Percentiles rank a stretch among this genome's conserved stretches.
Conservation (phyloP, 768 basidiomycete genomes). For the Suillus variegatus region DNA sequence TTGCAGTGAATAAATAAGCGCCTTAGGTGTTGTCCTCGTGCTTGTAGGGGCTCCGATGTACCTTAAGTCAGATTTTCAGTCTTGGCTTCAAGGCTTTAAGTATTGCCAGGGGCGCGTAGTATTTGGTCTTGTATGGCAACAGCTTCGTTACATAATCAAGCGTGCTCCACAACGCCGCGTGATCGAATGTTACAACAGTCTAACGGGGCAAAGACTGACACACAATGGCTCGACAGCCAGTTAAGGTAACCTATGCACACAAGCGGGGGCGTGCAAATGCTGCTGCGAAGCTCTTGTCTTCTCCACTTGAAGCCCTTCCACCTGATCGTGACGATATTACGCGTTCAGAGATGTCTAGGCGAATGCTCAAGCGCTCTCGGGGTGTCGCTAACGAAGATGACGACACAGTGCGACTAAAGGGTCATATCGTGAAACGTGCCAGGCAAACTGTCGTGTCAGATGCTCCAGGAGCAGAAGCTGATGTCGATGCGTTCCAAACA, state of each 20-base stretch:
- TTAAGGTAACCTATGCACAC: slow-evolving; percentile 34
- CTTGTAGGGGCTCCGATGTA: too few relatives aligned
- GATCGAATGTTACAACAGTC: too few relatives aligned
- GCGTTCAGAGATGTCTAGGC: slow-evolving; percentile 41
- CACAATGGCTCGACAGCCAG: slow-evolving; percentile 11
- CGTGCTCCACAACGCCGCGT: slow-evolving; percentile 2
- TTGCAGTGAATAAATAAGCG: too few relatives aligned
- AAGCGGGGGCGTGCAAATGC: slow-evolving; percentile 26
- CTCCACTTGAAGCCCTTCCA: slow-evolving; percentile 30
- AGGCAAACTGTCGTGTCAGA: slow-evolving; percentile 23
- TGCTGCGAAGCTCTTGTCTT: slow-evolving; percentile 21
- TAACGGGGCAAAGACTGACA: not conserved
- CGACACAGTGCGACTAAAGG: slow-evolving; percentile 17
- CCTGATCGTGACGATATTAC: slow-evolving; percentile 34
- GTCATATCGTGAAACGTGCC: slow-evolving; percentile 35
- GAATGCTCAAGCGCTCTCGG: slow-evolving; percentile 52
- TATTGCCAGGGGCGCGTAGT: too few relatives aligned
- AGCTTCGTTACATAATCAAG: slow-evolving; percentile 23
- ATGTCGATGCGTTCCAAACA: slow-evolving; percentile 27
- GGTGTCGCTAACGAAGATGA: slow-evolving; percentile 22
- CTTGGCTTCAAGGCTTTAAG: too few relatives aligned
- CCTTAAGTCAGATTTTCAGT: too few relatives aligned
- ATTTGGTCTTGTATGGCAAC: slow-evolving; percentile 13
- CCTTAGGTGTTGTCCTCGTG: too few relatives aligned
- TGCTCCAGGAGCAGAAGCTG: slow-evolving; percentile 7